Base-by-base conservation (phyloP, 2,329 filamentous ascomycete species). In the Herpotrichia juniperi region DNA sequence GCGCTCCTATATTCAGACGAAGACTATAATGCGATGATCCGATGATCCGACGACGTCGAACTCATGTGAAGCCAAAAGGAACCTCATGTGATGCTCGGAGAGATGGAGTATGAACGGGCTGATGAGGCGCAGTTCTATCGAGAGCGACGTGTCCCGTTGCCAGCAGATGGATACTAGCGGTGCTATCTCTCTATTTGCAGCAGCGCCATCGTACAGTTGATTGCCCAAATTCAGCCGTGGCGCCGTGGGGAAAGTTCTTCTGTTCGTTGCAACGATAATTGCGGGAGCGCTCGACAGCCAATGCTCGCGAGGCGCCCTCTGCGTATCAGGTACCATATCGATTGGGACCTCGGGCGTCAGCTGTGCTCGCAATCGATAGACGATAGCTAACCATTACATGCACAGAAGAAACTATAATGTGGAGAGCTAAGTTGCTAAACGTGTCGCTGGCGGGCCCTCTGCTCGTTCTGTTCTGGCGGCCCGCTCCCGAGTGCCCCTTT, bases 341-440 rank as follows among this genome's bases (percentile, higher is more conserved):
- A 52, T 52, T 43, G 44, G 19, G 28, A 28, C 4, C n/a, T 37
- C 9, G 8, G 34, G 43, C 46, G 16, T 7, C 21, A 17, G 28
- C 45, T 24, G 40, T n/a, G 16, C 48, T 39, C 26, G 5, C 39
- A 51, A 54, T 57, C 57, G 51, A 57, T 54, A 51, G 46, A 51
- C 35, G 51, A 50, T 51, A 51, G 37, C 35, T 31, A 57, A 37
- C 34, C 37, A 40, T 22, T 37, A 58, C 51, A 56, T 51, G 50
- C 57, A 54, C 58, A 61, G 42, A 54, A 53, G 40, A 57, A 62
- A 68, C 64, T 60, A 68, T 64, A 64, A 62, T 68, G 67, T 60
- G 66, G 66, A 68, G 65, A 67, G 54, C 48, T 61, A 64, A 65
- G 53, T 54, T 35, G 19, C 22, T 14, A 30, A 21, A 3, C 3